A percentile compares a stretch with the other conserved stretches of the same genome.
phyloP scores from a whole-genome alignment of 495 filamentous ascomycete genomes.

The Rhizodiscina lignyota region DNA sequence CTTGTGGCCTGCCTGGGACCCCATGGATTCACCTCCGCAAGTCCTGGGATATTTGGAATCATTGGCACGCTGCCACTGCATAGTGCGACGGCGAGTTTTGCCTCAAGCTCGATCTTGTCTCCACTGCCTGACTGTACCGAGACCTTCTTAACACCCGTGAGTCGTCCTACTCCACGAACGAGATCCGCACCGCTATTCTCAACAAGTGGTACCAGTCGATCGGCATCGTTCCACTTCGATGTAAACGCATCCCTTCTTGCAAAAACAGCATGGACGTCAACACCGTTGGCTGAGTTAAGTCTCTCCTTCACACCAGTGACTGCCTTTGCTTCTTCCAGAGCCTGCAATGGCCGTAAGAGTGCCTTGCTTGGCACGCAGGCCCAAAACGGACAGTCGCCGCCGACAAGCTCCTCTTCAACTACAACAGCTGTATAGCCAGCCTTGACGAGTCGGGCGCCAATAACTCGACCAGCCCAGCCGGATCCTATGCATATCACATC shows the following conservation, averaged over 20 bases:
- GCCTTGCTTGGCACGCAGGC: constrained; percentile 13
- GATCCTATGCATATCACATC: constrained; percentile 9
- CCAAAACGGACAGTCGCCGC: constrained; percentile 14
- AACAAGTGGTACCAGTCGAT: neutral
- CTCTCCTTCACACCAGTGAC: constrained; percentile 10
- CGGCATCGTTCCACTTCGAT: constrained; percentile 6
- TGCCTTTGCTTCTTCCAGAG: constrained; percentile 9
- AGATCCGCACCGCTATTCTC: neutral
- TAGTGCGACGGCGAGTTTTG: constrained; percentile 8
- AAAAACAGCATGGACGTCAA: constrained; percentile 12
- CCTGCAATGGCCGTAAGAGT: constrained; percentile 10
- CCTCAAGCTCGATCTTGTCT: constrained; percentile 3
- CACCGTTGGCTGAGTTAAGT: constrained; percentile 2
- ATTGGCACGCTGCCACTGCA: constrained; percentile 6
- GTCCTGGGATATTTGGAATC: constrained; percentile 5
- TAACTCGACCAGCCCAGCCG: constrained; percentile 4
- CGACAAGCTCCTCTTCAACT: constrained; percentile 10
- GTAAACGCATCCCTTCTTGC: constrained; percentile 9
- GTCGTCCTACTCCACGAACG: constrained; percentile 1
- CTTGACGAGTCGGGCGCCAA: constrained; percentile 2
- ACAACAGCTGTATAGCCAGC: constrained; percentile 7
- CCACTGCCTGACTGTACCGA: constrained; percentile 2
- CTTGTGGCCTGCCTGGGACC: constrained; percentile 8
- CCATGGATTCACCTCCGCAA: constrained; percentile 8
- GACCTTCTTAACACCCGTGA: constrained; percentile 4